Conservation (phyloP, 768 basidiomycete genomes). For the Holtermannia corniformis region DNA sequence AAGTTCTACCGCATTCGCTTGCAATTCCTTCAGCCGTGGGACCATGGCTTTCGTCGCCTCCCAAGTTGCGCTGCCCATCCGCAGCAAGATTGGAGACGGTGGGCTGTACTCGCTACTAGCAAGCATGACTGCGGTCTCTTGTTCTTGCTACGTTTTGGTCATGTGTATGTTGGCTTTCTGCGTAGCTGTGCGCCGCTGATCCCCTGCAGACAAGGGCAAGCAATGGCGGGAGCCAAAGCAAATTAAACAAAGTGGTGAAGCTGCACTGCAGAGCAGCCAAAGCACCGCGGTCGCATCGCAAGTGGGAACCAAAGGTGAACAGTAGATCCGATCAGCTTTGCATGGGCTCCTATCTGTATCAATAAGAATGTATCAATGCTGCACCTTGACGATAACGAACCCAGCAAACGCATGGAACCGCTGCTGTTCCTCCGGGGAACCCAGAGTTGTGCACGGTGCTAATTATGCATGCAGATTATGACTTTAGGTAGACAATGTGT, state of each 20-base stretch:
- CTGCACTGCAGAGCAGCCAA: no score
- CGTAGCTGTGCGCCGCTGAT: neutral
- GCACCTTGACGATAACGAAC: no score
- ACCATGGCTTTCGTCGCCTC: constrained; percentile 57
- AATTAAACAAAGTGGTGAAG: no score
- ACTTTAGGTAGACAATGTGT: constrained; percentile 1
- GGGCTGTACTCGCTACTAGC: constrained; percentile 64
- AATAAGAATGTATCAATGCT: no score
- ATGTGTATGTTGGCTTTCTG: neutral
- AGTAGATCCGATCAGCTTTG: no score
- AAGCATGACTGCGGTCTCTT: neutral
- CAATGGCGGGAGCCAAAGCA: neutral
- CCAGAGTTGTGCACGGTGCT: no score
- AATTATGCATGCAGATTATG: no score
- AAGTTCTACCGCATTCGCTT: constrained; percentile 60
- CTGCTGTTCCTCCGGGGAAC: no score
- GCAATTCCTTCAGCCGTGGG: constrained; percentile 70
- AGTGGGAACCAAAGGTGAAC: no score
- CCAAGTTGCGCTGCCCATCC: constrained; percentile 62
- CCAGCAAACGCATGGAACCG: no score
- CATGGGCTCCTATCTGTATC: no score
- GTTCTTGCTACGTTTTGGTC: neutral
- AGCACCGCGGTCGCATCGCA: no score
- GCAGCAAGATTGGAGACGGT: constrained; percentile 68
- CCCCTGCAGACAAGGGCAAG: neutral